These are phyloP conservation scores for Phytopythium montanum DNA, from an alignment of 352 stramenopile genomes.

Conservation along the genomic window DNA sequence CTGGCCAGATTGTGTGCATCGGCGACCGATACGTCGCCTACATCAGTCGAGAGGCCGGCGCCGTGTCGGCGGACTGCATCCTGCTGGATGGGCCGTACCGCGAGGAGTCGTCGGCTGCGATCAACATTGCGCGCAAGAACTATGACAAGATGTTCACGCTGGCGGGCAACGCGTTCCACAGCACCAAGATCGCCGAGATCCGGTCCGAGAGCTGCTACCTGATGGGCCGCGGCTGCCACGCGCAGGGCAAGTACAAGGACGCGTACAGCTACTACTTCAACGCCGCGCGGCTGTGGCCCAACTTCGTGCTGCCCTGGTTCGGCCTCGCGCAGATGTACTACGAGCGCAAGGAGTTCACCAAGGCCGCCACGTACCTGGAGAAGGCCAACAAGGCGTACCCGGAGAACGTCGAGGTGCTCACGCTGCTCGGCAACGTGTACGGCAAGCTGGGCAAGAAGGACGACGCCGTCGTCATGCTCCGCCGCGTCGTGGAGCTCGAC, in stretches of 20 bases:
- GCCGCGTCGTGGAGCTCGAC: slow-evolving; percentile 81
- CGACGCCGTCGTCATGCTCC: slow-evolving; percentile 74
- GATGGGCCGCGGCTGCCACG: slow-evolving; percentile 94
- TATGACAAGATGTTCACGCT: slow-evolving; percentile 91
- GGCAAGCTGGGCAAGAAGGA: slow-evolving; percentile 79
- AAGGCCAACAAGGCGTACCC: slow-evolving; percentile 89
- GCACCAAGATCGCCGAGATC: slow-evolving; percentile 88
- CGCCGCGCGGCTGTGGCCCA: slow-evolving; percentile 83
- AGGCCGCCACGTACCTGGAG: slow-evolving; percentile 81
- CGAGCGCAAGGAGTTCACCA: slow-evolving; percentile 81
- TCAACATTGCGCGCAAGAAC: slow-evolving; percentile 81
- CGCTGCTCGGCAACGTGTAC: slow-evolving; percentile 78
- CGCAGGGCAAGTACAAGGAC: slow-evolving; percentile 92
- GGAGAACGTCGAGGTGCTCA: slow-evolving; percentile 85
- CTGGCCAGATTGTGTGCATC: slow-evolving; percentile 92
- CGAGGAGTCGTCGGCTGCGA: slow-evolving; percentile 56
- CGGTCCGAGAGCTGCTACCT: slow-evolving; percentile 96
- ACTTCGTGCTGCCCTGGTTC: slow-evolving; percentile 86
- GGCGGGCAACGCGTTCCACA: slow-evolving; percentile 85
- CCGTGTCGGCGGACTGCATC: slow-evolving; percentile 61
- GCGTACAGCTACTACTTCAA: slow-evolving; percentile 97
- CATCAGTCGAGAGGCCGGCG: slow-evolving; percentile 62
- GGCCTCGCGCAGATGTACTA: slow-evolving; percentile 89
- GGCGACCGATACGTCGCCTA: slow-evolving; percentile 90
- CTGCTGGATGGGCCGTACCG: slow-evolving; percentile 79